Evolutionary conservation across 2,329 filamentous ascomycete genomes (phyloP).

Genomic region (Microsporum canis): DNA sequence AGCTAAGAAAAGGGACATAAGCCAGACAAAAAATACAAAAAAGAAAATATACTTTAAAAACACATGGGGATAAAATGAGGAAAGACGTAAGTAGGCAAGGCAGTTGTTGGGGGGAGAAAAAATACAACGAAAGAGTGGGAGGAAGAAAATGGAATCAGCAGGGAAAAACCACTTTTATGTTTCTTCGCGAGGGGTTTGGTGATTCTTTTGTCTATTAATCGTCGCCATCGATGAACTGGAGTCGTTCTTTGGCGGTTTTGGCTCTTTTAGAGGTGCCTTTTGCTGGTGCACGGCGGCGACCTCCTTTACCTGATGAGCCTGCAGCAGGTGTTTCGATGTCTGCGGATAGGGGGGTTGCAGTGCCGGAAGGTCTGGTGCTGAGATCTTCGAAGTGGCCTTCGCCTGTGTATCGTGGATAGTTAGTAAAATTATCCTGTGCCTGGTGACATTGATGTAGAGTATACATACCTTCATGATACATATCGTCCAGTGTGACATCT

Average conservation of each 20-base stretch:
- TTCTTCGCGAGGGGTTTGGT: slow-evolving; percentile 34
- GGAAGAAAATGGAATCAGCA: neutral
- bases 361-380: slow-evolving; percentile 69
- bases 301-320: slow-evolving; percentile 38
- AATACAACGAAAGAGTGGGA: neutral
- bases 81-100: slow-evolving; percentile 3
- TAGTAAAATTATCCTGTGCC: slow-evolving; percentile 11
- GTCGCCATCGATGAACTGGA: slow-evolving; percentile 14
- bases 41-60: neutral
- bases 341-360: slow-evolving; percentile 62
- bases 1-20: neutral
- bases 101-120: neutral
- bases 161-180: neutral
- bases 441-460: neutral
- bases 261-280: slow-evolving; percentile 51
- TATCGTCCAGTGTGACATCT: slow-evolving; percentile 69
- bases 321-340: slow-evolving; percentile 32
- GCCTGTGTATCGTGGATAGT: slow-evolving; percentile 44
- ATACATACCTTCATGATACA: slow-evolving; percentile 97
- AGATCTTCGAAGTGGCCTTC: slow-evolving; percentile 92
- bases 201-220: slow-evolving; percentile 6
- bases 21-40: neutral
- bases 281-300: slow-evolving; percentile 43
- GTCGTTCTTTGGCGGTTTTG: slow-evolving; percentile 45
- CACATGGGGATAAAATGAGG: neutral